Evolutionary conservation across 2,329 filamentous ascomycete genomes (phyloP).

Genomic region (Penicillium frequentans): DNA sequence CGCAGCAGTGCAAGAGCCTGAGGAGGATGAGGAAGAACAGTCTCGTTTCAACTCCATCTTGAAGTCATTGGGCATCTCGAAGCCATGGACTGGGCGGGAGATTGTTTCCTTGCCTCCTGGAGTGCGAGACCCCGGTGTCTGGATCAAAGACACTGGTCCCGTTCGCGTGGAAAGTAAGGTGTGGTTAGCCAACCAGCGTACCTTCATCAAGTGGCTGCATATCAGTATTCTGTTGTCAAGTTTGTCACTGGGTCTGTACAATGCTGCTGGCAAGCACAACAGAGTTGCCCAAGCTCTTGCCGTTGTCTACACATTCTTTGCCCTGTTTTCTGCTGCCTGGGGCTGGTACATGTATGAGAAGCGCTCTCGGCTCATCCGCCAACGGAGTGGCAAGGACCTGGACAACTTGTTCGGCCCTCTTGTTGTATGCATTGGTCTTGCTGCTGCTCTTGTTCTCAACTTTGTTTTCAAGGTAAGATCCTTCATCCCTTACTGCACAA

Average conservation of each 20-base stretch:
- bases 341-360: conserved; percentile 80
- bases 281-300: conserved; percentile 74
- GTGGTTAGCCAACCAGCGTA: conserved; percentile 97
- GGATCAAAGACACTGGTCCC: conserved; percentile 93
- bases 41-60: conserved; percentile 69
- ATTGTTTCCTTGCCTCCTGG: conserved; percentile 72
- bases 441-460: conserved; percentile 77
- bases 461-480: conserved; percentile 71
- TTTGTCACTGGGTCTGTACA: conserved; percentile 81
- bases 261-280: conserved; percentile 75
- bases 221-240: conserved; percentile 84
- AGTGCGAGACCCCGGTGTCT: conserved; percentile 77
- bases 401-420: conserved; percentile 85
- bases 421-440: conserved; percentile 76
- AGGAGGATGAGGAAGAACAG: conserved; percentile 45
- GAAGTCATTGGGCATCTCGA: conserved; percentile 77
- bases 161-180: conserved; percentile 96
- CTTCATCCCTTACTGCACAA: not conserved
- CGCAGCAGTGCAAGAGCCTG: conserved; percentile 36
- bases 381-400: conserved; percentile 88
- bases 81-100: conserved; percentile 63
- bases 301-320: conserved; percentile 78
- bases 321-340: conserved; percentile 81
- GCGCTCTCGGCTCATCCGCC: conserved; percentile 74
- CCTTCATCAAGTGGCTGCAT: conserved; percentile 98